Conservation (phyloP, 768 basidiomycete genomes). For the Mycena rosella region DNA sequence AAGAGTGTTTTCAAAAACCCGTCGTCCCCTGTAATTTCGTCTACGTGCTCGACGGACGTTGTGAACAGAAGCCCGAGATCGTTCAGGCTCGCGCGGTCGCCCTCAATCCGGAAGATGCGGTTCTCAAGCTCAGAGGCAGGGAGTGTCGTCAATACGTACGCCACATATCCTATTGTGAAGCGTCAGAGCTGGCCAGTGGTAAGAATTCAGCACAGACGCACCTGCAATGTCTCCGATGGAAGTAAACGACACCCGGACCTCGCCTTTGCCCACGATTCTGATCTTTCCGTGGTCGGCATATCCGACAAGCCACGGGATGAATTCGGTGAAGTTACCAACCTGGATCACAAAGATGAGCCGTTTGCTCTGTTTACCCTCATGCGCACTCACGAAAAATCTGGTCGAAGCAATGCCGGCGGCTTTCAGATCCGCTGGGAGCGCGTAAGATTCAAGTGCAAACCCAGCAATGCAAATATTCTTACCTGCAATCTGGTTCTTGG, state of each 20-base stretch:
- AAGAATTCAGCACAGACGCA: not conserved
- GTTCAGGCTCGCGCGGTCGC: constrained; percentile 45
- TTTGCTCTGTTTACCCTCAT: not conserved
- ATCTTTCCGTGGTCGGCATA: constrained; percentile 44
- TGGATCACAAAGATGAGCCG: constrained; percentile 28
- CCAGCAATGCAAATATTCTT: not conserved
- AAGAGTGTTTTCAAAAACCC: constrained; percentile 6
- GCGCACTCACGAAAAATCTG: constrained; percentile 47
- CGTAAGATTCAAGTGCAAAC: not conserved
- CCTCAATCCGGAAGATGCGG: constrained; percentile 51
- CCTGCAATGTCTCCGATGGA: constrained; percentile 51
- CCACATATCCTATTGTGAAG: constrained; percentile 48
- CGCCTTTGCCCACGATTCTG: constrained; percentile 48
- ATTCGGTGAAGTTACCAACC: constrained; percentile 41
- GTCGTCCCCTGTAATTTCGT: constrained; percentile 19
- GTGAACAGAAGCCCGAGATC: constrained; percentile 43
- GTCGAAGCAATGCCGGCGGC: constrained; percentile 45
- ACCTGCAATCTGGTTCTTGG: not conserved
- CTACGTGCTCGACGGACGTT: constrained; percentile 32
- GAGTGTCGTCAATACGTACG: constrained; percentile 49
- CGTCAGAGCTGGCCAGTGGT: not conserved
- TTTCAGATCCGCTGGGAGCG: constrained; percentile 43
- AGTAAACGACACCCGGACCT: constrained; percentile 44
- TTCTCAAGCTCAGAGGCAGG: constrained; percentile 44
- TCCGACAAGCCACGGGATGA: constrained; percentile 45